Evolutionary conservation across 2,329 filamentous ascomycete genomes (phyloP), one percentile per base, ranked within the genome.

Genomic region (Sporothrix mexicana): DNA sequence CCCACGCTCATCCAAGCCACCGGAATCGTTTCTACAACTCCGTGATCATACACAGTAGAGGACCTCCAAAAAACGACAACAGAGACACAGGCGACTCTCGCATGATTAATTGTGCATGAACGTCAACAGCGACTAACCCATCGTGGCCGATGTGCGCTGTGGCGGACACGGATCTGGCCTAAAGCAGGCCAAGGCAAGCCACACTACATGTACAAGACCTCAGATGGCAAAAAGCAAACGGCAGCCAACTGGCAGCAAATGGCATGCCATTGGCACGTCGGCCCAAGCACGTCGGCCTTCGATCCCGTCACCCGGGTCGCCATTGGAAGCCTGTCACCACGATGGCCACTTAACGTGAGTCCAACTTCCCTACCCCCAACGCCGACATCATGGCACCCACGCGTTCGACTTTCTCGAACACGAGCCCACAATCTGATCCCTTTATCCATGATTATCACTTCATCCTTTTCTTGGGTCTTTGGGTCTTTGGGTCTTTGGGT

Each of bases 231-330:
- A 61, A 17, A 23, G 51, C 51, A 36, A 59, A 17, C 7, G 30
- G 2, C 30, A 36, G 30, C 30, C 30, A 36, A 36, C 5, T 36
- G 30, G 3, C 51, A 55, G 20, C 55, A 59, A 23, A 36, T 30
- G 10, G 30, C 55, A 7, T 36, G 30, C 30, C 15, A 62, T 47
- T 25, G 6, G 62, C 43, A 36, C 10, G 36, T 17, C 59, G 57
- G 59, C 20, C 59, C 62, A 49, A 49, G 62, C 43, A 62, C 36
- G 15, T 55, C 68, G 68, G 68, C 68, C 68, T 59, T 61, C 36
- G 68, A 25, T 59, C 68, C 68, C 68, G 68, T 70, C 68, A 59
- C 59, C 68, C 68, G 68, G 68, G 68, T 61, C 69, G 30, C 30
- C 30, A 36, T 4, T 36, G 30, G 7, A 30, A 13, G 25, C 36